Evolutionary conservation across 2,329 filamentous ascomycete species (phyloP), one percentile per base, ranked within the genome.

Genomic region (Lasiodiplodia sp.): DNA sequence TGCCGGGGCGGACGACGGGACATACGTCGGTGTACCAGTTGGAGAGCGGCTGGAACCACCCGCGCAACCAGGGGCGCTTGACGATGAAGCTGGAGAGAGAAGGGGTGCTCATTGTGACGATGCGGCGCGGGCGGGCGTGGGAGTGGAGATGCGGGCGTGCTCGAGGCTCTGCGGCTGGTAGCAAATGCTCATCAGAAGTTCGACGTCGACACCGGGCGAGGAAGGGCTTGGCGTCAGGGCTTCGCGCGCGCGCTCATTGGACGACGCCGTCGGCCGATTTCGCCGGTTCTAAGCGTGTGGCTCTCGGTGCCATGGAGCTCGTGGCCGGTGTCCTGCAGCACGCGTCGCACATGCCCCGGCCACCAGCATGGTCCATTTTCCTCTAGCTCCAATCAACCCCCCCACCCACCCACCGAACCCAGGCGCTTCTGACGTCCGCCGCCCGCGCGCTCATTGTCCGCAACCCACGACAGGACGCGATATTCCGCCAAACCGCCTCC

Each of bases 61-160:
- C 90, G 82, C 86, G 85, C 79, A 98, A 89, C 92, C 92, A 97
- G 75, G 95, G 94, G 78, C 94, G 90, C 86, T 91, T 91, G 80
- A 89, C 79, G 79, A 97, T 88, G 79, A 89, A 94, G 75, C 88
- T 91, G 77, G 91, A 88, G 82, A 93, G 87, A 78, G 86, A 91
- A 72, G 88, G 88, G 78, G 88, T 87, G 81, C 89, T 91, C 91
- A 93, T 92, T 80, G 78, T 80, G 74, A 74, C 74, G 72, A 70
- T 68, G 71, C 69, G 60, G 71, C 73, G 71, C 70, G 71, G 71
- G 72, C 65, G 44, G 69, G 38, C 58, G 55, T 64, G 38, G n/a
- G 53, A 44, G 68, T 16, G 71, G 44, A 51, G 73, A 57, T 57
- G 64, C 63, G 64, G 64, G 25, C 69, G 53, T 53, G 67, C 31